phyloP scores from a whole-genome alignment of 192 early-diverging fungal genomes.

The Geranomyces michiganensis region DNA sequence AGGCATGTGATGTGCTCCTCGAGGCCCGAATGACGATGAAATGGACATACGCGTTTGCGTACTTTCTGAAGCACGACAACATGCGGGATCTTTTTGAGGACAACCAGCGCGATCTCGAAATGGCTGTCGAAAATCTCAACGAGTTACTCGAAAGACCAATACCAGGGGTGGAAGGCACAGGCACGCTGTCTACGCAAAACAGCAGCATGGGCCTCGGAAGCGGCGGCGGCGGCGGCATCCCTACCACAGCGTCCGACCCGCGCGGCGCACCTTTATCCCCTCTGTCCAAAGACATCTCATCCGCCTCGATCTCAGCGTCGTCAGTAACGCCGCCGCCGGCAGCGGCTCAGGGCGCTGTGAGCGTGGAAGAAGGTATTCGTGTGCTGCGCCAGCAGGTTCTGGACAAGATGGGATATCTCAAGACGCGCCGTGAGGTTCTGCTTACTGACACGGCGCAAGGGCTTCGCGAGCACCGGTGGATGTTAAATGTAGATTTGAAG shows the following conservation, averaged over 20 bases:
- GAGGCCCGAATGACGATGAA: slow-evolving; percentile 90
- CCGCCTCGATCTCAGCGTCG: neutral
- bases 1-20: slow-evolving; percentile 87
- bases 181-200: neutral
- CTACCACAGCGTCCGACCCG: neutral
- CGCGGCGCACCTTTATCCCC: too few species aligned
- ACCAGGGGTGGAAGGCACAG: slow-evolving; percentile 8
- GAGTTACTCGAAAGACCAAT: slow-evolving; percentile 89
- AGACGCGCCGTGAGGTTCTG: slow-evolving; percentile 81
- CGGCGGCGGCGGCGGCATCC: neutral
- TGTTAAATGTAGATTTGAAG: slow-evolving; percentile 46
- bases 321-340: neutral
- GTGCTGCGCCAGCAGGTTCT: slow-evolving; percentile 85
- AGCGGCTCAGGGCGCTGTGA: neutral
- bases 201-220: neutral
- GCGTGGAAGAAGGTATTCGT: slow-evolving; percentile 64
- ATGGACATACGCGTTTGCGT: slow-evolving; percentile 98
- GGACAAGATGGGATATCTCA: slow-evolving; percentile 95
- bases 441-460: slow-evolving; percentile 90
- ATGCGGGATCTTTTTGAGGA: slow-evolving; percentile 93
- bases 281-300: neutral
- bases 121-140: slow-evolving; percentile 93
- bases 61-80: slow-evolving; percentile 86
- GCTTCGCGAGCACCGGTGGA: slow-evolving; percentile 81
- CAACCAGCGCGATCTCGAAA: slow-evolving; percentile 97